Base-by-base conservation (phyloP, 306 rosid genomes). In the Lablab purpureus region DNA sequence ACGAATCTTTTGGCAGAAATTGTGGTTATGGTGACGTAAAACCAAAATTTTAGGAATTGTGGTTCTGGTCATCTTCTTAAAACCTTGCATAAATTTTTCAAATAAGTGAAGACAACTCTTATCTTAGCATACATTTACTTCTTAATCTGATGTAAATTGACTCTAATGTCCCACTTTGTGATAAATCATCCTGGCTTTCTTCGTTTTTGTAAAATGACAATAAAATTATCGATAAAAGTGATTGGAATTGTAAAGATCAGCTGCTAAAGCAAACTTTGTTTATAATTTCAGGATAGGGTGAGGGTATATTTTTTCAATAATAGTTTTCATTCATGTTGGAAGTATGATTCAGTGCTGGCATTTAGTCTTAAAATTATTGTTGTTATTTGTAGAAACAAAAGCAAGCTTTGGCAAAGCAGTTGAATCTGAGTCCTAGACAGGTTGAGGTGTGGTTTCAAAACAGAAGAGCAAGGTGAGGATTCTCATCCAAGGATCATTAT, bases 391-490 rank as follows among this genome's bases (percentile, higher is more conserved):
- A 95, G 99, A 95, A 88, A 76, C 97, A 92, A 87, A 95, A 95
- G 91, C 96, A 86, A 84, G 96, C 89, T 36, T 83, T 95, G 89
- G 98, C 98, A 14, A 87, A 87, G 82, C 91, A 80, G 58, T 77
- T 95, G 97, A 91, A 84, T 86, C 90, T 95, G 84, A 87, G 81
- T 77, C 87, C 98, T 1, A 90, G 99, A 59, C 99, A 95, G 81
- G 97, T 95, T 87, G 99, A 92, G 86, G 99, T 95, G 84, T 95
- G 99, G 98, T 95, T 95, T 76, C 99, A 95, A 79, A 95, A 92
- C 90, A 78, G 97, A 62, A 88, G 98, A 85, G 97, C 98, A 87
- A 88, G 98, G 98, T 92, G 79, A 88, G 92, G 9, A 10, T 73
- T 55, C 51, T 82, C 14, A 55, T 59, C 0, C 14, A 4, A 45